Percentiles rank a stretch among this genome's conserved stretches.
Evolutionary conservation across 1,139 yeast genomes (phyloP).

Genomic region (Yamadazyma membranifaciens): DNA sequence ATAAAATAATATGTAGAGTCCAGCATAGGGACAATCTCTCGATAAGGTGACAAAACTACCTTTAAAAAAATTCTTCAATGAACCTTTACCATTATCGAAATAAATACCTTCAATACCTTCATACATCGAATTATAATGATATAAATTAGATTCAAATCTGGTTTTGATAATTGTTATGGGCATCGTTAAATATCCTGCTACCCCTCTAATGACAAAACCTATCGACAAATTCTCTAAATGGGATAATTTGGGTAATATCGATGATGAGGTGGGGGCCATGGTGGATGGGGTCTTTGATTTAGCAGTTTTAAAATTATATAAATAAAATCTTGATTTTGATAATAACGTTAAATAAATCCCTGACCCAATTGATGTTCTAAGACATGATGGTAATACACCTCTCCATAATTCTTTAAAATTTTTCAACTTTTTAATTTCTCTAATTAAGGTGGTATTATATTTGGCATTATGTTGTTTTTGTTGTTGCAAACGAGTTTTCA

Average conservation of each 20-base stretch:
- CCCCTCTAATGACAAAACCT: constrained; percentile 78
- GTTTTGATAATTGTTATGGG: constrained; percentile 95
- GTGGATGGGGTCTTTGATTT: neutral
- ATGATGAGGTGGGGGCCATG: constrained; percentile 20
- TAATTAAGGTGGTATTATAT: constrained; percentile 35
- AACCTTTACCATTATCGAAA: constrained; percentile 30
- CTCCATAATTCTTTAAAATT: constrained; percentile 72
- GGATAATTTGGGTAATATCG: constrained; percentile 65
- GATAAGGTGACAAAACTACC: constrained; percentile 88
- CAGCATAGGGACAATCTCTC: constrained; percentile 96
- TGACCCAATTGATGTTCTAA: constrained; percentile 88
- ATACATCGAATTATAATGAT: constrained; percentile 62
- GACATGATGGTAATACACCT: constrained; percentile 87
- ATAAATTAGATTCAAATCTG: constrained; percentile 77
- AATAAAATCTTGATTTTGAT: constrained; percentile 55
- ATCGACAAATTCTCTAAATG: constrained; percentile 68
- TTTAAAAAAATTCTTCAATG: constrained; percentile 67
- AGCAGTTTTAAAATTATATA: constrained; percentile 37
- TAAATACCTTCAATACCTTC: constrained; percentile 65
- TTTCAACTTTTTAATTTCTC: constrained; percentile 47
- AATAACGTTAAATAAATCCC: constrained; percentile 79
- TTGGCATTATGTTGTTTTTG: constrained; percentile 38
- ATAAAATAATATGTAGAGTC: constrained; percentile 80
- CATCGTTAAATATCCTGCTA: constrained; percentile 90
- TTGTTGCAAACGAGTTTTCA: constrained; percentile 91